Conservation (phyloP, 2,329 filamentous ascomycete species). For the Ceratocystis variospora region DNA sequence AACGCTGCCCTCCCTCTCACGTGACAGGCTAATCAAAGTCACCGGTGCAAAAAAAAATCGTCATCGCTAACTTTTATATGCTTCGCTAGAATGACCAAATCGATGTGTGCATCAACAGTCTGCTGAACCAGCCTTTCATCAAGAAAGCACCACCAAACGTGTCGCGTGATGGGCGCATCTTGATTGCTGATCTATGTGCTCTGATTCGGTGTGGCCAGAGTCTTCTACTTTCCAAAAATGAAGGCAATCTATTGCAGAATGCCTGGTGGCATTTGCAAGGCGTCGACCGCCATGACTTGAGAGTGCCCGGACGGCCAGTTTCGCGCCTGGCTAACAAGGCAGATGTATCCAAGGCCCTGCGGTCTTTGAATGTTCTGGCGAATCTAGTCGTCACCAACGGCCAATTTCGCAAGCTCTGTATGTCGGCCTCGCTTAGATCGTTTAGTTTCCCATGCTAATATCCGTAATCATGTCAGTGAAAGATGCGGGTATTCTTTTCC, state of each 20-base stretch:
- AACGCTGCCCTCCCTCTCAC: not conserved
- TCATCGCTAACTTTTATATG: not conserved
- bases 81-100: constrained; percentile 71
- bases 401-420: constrained; percentile 82
- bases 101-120: constrained; percentile 84
- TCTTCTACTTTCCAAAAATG: constrained; percentile 81
- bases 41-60: not conserved
- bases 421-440: constrained; percentile 27
- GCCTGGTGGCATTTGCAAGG: constrained; percentile 90
- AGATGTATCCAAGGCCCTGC: constrained; percentile 68
- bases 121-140: constrained; percentile 58
- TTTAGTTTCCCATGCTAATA: constrained; percentile 13
- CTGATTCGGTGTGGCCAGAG: constrained; percentile 76
- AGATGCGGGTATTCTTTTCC: constrained; percentile 66
- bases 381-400: constrained; percentile 88
- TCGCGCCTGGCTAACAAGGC: constrained; percentile 65
- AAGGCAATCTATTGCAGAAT: constrained; percentile 86
- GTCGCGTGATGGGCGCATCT: constrained; percentile 64
- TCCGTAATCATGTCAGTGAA: constrained; percentile 37
- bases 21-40: not conserved
- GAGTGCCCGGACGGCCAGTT: constrained; percentile 51
- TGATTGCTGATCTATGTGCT: constrained; percentile 62
- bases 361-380: constrained; percentile 77
- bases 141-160: constrained; percentile 59
- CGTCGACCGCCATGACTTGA: constrained; percentile 49